Base-by-base conservation (phyloP, 2,329 filamentous ascomycete species). In the Neopestalotiopsis rosae region DNA sequence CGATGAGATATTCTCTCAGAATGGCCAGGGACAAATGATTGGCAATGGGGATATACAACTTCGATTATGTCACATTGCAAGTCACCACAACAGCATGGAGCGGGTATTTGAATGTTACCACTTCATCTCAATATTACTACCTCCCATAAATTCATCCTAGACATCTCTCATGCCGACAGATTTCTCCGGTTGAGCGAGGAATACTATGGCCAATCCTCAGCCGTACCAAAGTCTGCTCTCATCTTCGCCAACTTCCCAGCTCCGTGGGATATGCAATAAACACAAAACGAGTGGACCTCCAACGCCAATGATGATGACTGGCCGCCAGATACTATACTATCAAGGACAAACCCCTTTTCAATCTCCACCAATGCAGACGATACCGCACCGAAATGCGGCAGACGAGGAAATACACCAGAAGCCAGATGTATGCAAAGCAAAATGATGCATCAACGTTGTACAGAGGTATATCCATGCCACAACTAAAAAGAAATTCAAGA, bases 381-480 rank as follows among this genome's bases (percentile, higher is more conserved):
- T 32, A 40, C 17, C 45, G 38, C 42, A 52, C 34, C 61, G 24
- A 24, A 52, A 64, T 12, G 61, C 42, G 12, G 32, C 59, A 24
- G 32, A 42, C 40, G 34, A 42, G n/a, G 40, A 64, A 64, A 64
- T 24, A 10, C 14, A 49, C 34, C 38, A 45, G 38, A 52, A 49
- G 40, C 34, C 61, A 64, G 59, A 69, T 28, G 66, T 34, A 59
- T 57, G 38, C 45, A 52, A 63, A 63, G 40, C 58, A 52, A 24
- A 63, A 57, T 30, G 56, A 30, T 49, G 52, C 70, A 72, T 72
- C 72, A 71, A 68, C 76, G 73, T 78, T 76, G 73, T 77, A 78
- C 75, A 78, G 20, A 77, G 76, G 76, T 78, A 78, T 78, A 75
- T 76, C 72, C 72, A 38, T 72, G 70, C 72, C 72, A 71, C 69